These are phyloP conservation scores for Mesembryanthemum crystallinum DNA, from an alignment of 148 eudicot species.

Conservation along the genomic window DNA sequence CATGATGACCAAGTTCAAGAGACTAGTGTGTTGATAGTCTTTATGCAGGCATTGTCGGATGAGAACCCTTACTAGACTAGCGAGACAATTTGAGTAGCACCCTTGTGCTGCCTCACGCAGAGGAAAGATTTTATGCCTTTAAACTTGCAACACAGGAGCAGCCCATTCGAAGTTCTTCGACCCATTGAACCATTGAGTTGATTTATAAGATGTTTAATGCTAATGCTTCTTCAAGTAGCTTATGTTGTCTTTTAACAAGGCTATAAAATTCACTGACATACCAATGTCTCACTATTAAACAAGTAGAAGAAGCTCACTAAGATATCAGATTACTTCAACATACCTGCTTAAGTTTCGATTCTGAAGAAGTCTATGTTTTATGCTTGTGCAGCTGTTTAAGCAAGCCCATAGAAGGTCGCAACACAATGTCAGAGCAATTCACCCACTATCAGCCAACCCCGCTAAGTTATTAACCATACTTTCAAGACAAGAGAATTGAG, in stretches of 20 bases:
- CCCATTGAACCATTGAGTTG: not conserved
- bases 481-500: constrained; percentile 64
- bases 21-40: not conserved
- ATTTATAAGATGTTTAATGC: not conserved
- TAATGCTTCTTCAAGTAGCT: not conserved
- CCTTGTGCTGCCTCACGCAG: not conserved
- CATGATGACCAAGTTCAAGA: not conserved
- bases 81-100: not conserved
- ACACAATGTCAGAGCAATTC: constrained; percentile 16
- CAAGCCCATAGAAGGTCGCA: not conserved
- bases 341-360: not conserved
- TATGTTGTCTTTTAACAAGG: not conserved
- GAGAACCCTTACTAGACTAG: not conserved
- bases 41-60: not conserved
- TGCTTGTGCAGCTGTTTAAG: not conserved
- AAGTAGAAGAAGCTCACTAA: not conserved
- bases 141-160: not conserved
- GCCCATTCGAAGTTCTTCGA: not conserved
- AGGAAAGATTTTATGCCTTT: not conserved
- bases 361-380: not conserved
- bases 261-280: not conserved
- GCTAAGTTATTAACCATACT: constrained; percentile 53
- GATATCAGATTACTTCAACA: not conserved
- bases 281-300: not conserved
- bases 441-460: constrained; percentile 41